Evolutionary conservation across 768 basidiomycete species (phyloP).

Genomic region (Hygrophoropsis aurantiaca): DNA sequence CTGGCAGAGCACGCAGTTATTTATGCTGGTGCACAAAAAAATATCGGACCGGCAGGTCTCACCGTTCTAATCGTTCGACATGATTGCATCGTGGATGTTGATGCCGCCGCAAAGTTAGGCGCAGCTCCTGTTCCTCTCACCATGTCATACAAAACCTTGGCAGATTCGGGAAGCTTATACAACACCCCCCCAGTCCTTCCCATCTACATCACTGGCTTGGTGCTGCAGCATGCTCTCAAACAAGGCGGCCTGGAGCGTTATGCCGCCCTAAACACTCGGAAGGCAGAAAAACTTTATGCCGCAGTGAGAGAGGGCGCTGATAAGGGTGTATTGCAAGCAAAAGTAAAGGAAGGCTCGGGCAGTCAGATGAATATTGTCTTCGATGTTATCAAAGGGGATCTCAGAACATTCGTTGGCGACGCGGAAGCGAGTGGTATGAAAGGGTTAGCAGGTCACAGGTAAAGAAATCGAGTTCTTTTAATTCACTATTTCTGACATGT

Average conservation of each 20-base stretch:
- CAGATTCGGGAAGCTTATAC: conserved; percentile 74
- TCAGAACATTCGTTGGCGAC: conserved; percentile 76
- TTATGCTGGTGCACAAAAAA: conserved; percentile 98
- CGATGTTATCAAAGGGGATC: conserved; percentile 64
- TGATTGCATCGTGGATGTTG: conserved; percentile 89
- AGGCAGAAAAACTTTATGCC: conserved; percentile 76
- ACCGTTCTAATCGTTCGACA: conserved; percentile 94
- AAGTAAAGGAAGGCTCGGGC: conserved; percentile 71
- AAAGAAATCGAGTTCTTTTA: conserved; percentile 32
- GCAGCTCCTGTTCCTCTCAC: conserved; percentile 74
- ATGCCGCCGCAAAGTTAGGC: conserved; percentile 72
- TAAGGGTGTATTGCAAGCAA: conserved; percentile 66
- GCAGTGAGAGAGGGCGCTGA: conserved; percentile 69
- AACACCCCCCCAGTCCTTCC: conserved; percentile 93
- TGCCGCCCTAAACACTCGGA: conserved; percentile 64
- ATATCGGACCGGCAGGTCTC: conserved; percentile 91
- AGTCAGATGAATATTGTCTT: conserved; percentile 99
- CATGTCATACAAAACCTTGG: conserved; percentile 80
- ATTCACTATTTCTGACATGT: conserved; percentile 12
- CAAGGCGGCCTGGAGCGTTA: conserved; percentile 69
- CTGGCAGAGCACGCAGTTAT: conserved; percentile 91
- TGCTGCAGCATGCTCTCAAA: conserved; percentile 67
- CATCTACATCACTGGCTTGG: conserved; percentile 87
- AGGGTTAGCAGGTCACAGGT: conserved; percentile 92
- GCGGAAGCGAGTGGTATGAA: conserved; percentile 81